Base-by-base conservation (phyloP, 805 yeast species). In the Candida ipomoeae region DNA sequence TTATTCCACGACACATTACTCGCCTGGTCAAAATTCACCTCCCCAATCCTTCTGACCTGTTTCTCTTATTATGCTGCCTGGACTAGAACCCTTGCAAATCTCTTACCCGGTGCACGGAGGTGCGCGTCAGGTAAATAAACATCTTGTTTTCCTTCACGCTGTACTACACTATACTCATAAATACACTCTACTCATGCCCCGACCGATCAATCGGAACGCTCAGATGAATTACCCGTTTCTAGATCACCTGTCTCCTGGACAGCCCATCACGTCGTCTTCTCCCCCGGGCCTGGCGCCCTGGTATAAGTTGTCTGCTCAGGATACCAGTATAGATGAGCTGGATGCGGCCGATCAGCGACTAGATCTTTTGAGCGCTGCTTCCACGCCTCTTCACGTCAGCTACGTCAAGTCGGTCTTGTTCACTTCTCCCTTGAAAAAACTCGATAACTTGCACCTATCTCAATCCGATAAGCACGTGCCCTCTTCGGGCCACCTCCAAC, bases 351-450 rank as follows among this genome's bases (percentile, higher is more conserved):
- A 37, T 58, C 26, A 43, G n/a, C 44, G 39, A 55, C 56, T 55
- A 39, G 60, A 57, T 31, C 49, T 57, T 46, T 34, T 59, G 34
- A 58, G 59, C 3, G 60, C 60, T 2, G 65, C 65, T 1, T 61
- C 65, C 14, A 64, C 68, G 7, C 68, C 68, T 7, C 51, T 62
- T 31, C 54, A 54, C 36, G 51, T 52, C 20, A 52, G 53, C 34
- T 48, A 50, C 35, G 45, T 46, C 32, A 51, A 49, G 15, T 53
- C 62, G 14, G 48, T 50, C 15, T 40, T 61, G 21, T 63, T 64
- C 36, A 39, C 65, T 18, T 71, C 75, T 6, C 77, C 77, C 15
- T 64, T 71, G 49, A 64, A 62, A 42, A 63, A 64, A 48, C 62
- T 73, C 26, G 66, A 69, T 50, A 63, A 67, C 34, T 56, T 73